Evolutionary conservation across 495 filamentous ascomycete species (phyloP), one percentile per base, ranked within the genome.

Genomic region (Hypomontagnella monticulosa): DNA sequence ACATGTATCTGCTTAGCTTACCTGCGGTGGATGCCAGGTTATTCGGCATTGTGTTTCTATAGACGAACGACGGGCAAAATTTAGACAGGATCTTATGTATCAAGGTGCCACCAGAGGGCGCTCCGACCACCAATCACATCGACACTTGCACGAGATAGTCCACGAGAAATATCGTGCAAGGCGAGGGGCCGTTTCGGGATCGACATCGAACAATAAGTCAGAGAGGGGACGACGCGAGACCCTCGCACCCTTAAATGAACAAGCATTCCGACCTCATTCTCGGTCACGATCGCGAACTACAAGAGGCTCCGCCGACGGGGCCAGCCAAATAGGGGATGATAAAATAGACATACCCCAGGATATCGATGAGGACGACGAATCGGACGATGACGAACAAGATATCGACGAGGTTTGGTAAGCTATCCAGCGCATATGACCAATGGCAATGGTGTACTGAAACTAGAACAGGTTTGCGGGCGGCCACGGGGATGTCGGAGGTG

Each of bases 401-500:
- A 89, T 95, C 55, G 87, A 91, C 67, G 91, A 93, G 62, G 80
- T 93, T 8, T 95, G 92, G 92, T 73, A 38, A 41, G 71, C 57
- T 7, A 47, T n/a, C 2, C 3, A 38, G 18, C n/a, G 19, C 3
- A 44, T 3, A 36, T 5, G 8, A 1, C 11, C 11, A 1, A 5
- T 10, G 23, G 16, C 34, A 33, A 40, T 38, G 15, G 14, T 4
- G 37, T 7, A 12, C 66, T 62, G 51, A 67, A 20, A 4, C 11
- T 7, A 1, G 16, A 11, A 15, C 18, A 73, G 71, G 71, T 96
- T 95, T 71, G 83, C 90, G 0, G 92, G 92, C 37, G 87, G 88
- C 33, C 92, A 96, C 68, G 91, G 85, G 8, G 92, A 96, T 63
- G 87, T 96, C 27, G 92, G 92, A 12, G 92, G 93, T 18, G 92